These are phyloP conservation scores for Alternaria rosae DNA, from an alignment of 2,329 filamentous ascomycete genomes.

Conservation along the genomic window DNA sequence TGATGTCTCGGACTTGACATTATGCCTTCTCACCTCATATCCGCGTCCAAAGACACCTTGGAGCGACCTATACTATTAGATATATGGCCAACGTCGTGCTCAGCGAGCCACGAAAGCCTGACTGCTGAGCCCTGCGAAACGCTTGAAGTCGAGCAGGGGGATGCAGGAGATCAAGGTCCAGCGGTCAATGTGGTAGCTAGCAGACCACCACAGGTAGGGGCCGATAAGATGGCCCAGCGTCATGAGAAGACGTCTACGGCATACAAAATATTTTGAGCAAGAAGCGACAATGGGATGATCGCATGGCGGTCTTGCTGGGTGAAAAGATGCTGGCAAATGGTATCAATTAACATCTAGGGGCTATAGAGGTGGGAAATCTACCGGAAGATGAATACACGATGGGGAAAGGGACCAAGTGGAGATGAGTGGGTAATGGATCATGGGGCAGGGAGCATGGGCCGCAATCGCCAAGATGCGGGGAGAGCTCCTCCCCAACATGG, in stretches of 20 bases:
- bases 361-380: not conserved
- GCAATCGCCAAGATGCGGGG: constrained; percentile 33
- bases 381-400: not conserved
- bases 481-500: constrained; percentile 25
- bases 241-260: not conserved
- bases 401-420: constrained; percentile 5
- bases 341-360: not conserved
- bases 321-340: not conserved
- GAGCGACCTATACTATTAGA: not conserved
- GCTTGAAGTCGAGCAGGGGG: not conserved
- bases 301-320: not conserved
- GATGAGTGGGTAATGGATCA: constrained; percentile 16
- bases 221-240: not conserved
- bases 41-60: not conserved
- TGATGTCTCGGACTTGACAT: not conserved
- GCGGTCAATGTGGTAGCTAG: not conserved
- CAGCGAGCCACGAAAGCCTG: not conserved
- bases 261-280: not conserved
- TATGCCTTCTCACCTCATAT: not conserved
- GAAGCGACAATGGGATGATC: not conserved
- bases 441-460: constrained; percentile 16
- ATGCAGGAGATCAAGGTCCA: not conserved
- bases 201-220: not conserved
- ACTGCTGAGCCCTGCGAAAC: not conserved
- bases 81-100: not conserved